Conservation (phyloP, 2,329 filamentous ascomycete genomes). For the Aspergillus clavatus region DNA sequence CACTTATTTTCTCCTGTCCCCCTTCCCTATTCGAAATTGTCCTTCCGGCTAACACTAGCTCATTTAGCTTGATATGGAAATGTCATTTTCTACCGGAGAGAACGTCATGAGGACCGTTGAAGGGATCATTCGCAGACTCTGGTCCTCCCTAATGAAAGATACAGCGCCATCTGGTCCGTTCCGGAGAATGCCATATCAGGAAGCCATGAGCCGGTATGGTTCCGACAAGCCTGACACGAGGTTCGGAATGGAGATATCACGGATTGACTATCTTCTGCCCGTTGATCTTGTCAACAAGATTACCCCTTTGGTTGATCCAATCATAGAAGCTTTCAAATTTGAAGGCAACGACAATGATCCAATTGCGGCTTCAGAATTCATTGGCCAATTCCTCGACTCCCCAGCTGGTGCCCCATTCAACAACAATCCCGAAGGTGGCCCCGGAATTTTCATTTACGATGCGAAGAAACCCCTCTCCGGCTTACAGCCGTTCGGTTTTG, state of each 20-base stretch:
- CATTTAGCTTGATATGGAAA: slow-evolving; percentile 80
- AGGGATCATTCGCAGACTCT: slow-evolving; percentile 52
- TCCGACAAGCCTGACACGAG: slow-evolving; percentile 90
- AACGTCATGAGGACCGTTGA: slow-evolving; percentile 61
- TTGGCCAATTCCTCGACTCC: slow-evolving; percentile 66
- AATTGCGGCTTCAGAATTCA: slow-evolving; percentile 55
- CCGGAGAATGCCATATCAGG: slow-evolving; percentile 62
- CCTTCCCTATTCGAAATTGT: not conserved
- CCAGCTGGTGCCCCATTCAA: slow-evolving; percentile 55
- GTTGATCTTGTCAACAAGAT: slow-evolving; percentile 69
- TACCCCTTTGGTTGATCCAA: slow-evolving; percentile 60
- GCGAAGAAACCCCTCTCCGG: slow-evolving; percentile 68
- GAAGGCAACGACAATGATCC: slow-evolving; percentile 44
- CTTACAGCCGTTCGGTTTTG: slow-evolving; percentile 71
- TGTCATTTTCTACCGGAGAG: slow-evolving; percentile 72
- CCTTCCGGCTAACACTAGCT: slow-evolving; percentile 1
- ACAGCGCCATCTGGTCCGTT: slow-evolving; percentile 48
- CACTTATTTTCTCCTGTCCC: too few species aligned
- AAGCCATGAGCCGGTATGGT: slow-evolving; percentile 75
- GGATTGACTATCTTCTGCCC: slow-evolving; percentile 60
- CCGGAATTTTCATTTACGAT: slow-evolving; percentile 73
- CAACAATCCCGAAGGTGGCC: slow-evolving; percentile 69
- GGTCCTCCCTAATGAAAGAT: slow-evolving; percentile 46
- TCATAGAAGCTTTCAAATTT: slow-evolving; percentile 71
- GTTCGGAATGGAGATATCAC: slow-evolving; percentile 63